These are phyloP conservation scores for Syzygium syzygioides DNA, from an alignment of 441 rosid species.

Conservation along the genomic window DNA sequence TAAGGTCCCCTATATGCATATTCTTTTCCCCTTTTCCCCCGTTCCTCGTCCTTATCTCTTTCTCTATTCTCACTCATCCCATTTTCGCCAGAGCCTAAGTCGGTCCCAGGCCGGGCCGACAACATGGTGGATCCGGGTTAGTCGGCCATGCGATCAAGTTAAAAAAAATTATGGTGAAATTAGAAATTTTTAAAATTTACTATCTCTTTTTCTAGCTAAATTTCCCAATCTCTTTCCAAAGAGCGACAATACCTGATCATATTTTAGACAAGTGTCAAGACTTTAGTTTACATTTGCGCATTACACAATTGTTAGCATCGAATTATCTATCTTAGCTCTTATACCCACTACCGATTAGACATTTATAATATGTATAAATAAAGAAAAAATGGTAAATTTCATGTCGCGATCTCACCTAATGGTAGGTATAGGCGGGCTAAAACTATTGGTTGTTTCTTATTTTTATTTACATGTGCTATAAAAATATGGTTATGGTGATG, in stretches of 20 bases:
- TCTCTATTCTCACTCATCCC: neutral
- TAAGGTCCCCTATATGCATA: neutral
- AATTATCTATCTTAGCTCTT: neutral
- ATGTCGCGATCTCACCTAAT: neutral
- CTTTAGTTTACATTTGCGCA: neutral
- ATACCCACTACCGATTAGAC: neutral
- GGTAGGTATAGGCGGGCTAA: neutral
- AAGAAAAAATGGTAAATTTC: neutral
- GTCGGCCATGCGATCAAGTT: neutral
- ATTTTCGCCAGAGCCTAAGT: neutral
- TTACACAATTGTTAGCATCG: neutral
- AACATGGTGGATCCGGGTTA: neutral
- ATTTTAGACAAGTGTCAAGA: neutral
- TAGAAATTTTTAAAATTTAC: neutral
- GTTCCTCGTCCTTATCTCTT: neutral
- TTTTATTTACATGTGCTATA: neutral
- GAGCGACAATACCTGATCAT: neutral
- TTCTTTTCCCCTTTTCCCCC: neutral
- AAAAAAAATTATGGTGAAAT: neutral
- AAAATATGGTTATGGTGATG: neutral
- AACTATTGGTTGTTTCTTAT: neutral
- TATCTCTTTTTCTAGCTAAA: neutral
- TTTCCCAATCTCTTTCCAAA: neutral
- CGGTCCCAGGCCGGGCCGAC: neutral
- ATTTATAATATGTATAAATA: neutral